A percentile compares a stretch with the other conserved stretches of the same genome.
phyloP scores from a whole-genome alignment of 495 filamentous ascomycete species.

The Podospora pseudocomata region DNA sequence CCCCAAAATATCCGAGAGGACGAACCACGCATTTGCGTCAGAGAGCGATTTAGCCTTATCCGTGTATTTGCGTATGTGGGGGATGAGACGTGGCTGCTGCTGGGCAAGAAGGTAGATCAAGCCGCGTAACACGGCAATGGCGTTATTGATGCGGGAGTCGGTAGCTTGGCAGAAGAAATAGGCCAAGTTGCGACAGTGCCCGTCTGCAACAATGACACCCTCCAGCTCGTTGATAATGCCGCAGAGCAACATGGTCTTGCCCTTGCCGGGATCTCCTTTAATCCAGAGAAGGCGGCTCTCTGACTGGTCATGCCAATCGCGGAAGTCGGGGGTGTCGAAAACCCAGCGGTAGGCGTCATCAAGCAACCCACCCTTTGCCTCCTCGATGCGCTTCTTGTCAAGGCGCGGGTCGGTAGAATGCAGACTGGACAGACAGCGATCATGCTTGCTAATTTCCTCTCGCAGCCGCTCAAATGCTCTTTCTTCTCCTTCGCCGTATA shows the following conservation, averaged over 20 bases:
- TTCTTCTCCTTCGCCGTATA: constrained; percentile 10
- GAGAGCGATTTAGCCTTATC: not conserved
- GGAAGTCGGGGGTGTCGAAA: constrained; percentile 23
- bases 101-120: too few relatives aligned
- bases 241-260: constrained; percentile 49
- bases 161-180: constrained; percentile 47
- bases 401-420: constrained; percentile 1
- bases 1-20: constrained; percentile 21
- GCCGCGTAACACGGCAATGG: too few relatives aligned
- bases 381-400: constrained; percentile 40
- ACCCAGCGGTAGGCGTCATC: constrained; percentile 44
- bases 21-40: constrained; percentile 31
- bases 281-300: constrained; percentile 31
- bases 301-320: constrained; percentile 2
- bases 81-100: constrained; percentile 26
- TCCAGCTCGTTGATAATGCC: constrained; percentile 41
- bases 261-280: too few relatives aligned
- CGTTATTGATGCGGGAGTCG: too few relatives aligned
- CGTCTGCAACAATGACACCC: constrained; percentile 27
- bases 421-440: not conserved
- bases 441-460: not conserved
- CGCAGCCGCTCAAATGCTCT: constrained; percentile 5
- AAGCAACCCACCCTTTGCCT: constrained; percentile 35
- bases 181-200: not conserved
- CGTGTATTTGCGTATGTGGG: constrained; percentile 21